Conservation (phyloP, 163 green algal species). For the Chlorella variabilis region DNA sequence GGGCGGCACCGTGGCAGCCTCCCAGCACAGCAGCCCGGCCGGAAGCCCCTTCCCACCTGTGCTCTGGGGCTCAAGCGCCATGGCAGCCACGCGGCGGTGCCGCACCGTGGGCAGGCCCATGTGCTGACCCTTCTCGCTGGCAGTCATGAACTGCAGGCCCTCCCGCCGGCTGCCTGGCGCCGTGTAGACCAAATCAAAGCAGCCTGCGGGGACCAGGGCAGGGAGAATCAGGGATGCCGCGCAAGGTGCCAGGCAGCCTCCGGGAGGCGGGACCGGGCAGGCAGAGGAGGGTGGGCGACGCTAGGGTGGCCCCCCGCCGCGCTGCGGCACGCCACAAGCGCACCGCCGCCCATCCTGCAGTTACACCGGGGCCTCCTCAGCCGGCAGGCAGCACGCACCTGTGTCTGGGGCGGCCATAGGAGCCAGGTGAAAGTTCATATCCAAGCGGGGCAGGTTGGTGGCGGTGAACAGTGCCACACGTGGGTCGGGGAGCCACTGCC, state of each 20-base stretch:
- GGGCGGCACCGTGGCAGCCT: background rate
- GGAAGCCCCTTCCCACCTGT: constrained; percentile 8
- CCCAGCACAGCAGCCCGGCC: too few species aligned
- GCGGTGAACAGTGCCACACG: constrained; percentile 54
- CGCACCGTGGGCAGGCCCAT: constrained; percentile 33
- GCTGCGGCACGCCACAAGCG: background rate
- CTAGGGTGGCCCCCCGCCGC: background rate
- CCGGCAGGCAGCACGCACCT: constrained; percentile 28
- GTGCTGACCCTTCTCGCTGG: constrained; percentile 50
- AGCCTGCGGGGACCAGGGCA: constrained; percentile 1
- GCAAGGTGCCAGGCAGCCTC: too few species aligned
- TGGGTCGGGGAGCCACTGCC: constrained; percentile 20
- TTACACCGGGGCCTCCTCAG: background rate
- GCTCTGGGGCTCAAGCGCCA: constrained; percentile 42
- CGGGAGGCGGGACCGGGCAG: too few species aligned
- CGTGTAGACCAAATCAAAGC: constrained; percentile 50
- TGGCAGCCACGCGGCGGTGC: constrained; percentile 22
- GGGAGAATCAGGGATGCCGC: background rate
- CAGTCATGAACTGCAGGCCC: constrained; percentile 44
- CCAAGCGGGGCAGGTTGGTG: constrained; percentile 60
- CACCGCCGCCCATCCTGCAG: background rate
- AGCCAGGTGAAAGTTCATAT: constrained; percentile 60
- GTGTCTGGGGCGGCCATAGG: constrained; percentile 42
- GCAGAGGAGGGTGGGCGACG: too few species aligned
- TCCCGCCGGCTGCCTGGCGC: background rate